Evolutionary conservation across 2,329 filamentous ascomycete genomes (phyloP), one percentile per base, ranked within the genome.

Genomic region (Penicillium sp.): DNA sequence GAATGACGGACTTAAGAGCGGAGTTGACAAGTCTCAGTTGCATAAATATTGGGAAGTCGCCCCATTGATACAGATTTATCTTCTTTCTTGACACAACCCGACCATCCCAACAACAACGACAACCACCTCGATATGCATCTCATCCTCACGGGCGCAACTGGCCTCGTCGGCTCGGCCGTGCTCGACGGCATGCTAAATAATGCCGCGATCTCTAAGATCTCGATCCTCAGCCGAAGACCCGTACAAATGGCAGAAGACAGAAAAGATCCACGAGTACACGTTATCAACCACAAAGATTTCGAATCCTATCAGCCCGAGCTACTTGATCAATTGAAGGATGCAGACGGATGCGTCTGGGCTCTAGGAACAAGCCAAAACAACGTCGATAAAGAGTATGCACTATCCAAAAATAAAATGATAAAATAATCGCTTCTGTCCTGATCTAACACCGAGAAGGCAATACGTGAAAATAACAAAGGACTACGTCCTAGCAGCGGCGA

Each of bases 341-440:
- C 88, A 0, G 74, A 80, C 7, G 88, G 85, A 2, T 88, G 84
- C 52, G 85, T 91, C 1, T 92, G 89, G 89, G 88, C 89, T 0
- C 76, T 87, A 65, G 88, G 89, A 0, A 84, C 86, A 41, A 84
- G 81, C 54, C 81, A 85, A 62, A 83, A 69, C 9, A 72, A 79
- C 33, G 86, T 89, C 7, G 66, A 66, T 50, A 83, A 82, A 54
- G 82, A 86, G 80, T 86, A 63, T 54, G 79, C 12, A 21, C 27
- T 3, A 20, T 17, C 13, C 4, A 12, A 13, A 10, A 17, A 12
- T 3, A 21, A 21, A 37, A 49, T n/a, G n/a, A n/a, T n/a, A n/a
- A n/a, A n/a, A n/a, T n/a, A n/a, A n/a, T n/a, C n/a, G n/a, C n/a
- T n/a, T n/a, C n/a, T 7, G 1, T 40, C n/a, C 1, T 2, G 5